Base-by-base conservation (phyloP, 2,329 filamentous ascomycete genomes). In the Canariomyces notabilis region DNA sequence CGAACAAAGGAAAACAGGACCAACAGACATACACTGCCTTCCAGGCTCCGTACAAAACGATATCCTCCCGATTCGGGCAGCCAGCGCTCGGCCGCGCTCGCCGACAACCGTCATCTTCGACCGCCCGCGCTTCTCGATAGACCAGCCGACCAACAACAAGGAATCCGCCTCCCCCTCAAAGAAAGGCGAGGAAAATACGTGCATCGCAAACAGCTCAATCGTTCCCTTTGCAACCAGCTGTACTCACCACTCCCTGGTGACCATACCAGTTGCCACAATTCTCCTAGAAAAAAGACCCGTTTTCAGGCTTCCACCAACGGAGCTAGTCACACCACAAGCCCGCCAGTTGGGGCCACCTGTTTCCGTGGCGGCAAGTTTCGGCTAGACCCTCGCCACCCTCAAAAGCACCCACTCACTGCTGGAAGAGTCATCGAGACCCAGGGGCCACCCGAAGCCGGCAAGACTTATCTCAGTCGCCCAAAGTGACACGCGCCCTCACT, bases 301-400 rank as follows among this genome's bases (percentile, higher is more conserved):
- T 55, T 60, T 54, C 56, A 64, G 62, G 61, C 61, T 63, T 48
- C 59, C 58, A 49, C 46, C 48, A 44, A 46, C 44, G 45, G 49
- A 38, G 44, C 52, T 51, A 51, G 57, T 59, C 54, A 59, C 57
- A 60, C 61, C 60, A 63, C 59, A 45, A 51, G 40, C 46, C 40
- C 58, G 59, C 52, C 61, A 62, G 52, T 59, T 65, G 63, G 60
- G 59, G 56, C 61, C 63, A 65, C 60, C 59, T 65, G 61, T 52
- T 50, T 42, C 41, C 37, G 42, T 34, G 36, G 47, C 55, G 55
- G 55, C 55, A 57, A 57, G 42, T 53, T 44, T 57, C 51, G 56
- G 54, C 50, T 55, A 51, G 50, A 31, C 45, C 55, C 55, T 58
- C 56, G 56, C 59, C 56, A 58, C 49, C 46, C 43, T 31, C 16